These are phyloP conservation scores for Mrakia gelida DNA, from an alignment of 768 basidiomycete species.

Conservation along the genomic window DNA sequence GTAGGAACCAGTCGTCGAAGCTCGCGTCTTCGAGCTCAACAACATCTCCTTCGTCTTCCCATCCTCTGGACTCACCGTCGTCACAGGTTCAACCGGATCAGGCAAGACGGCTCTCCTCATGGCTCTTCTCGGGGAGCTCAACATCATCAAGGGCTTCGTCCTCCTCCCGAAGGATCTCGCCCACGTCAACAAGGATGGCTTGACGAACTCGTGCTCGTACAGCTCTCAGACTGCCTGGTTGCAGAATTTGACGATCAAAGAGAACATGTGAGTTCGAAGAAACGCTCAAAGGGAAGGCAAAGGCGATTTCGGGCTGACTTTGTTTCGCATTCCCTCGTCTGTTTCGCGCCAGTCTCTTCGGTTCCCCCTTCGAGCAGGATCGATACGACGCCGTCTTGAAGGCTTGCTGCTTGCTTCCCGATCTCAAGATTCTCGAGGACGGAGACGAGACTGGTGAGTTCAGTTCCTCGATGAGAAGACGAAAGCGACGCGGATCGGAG, in stretches of 20 bases:
- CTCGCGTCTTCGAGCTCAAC: slow-evolving; percentile 59
- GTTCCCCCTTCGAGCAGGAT: slow-evolving; percentile 20
- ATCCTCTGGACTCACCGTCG: slow-evolving; percentile 61
- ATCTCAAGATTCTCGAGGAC: slow-evolving; percentile 30
- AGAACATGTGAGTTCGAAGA: slow-evolving; percentile 57
- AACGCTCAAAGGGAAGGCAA: too few relatives aligned
- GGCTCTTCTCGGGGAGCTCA: slow-evolving; percentile 68
- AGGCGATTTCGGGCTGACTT: too few relatives aligned
- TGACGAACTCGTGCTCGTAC: slow-evolving; percentile 58
- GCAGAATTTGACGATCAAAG: slow-evolving; percentile 45
- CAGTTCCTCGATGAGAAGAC: not conserved
- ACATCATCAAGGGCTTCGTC: slow-evolving; percentile 53
- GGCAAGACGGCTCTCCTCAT: slow-evolving; percentile 64
- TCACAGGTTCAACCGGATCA: slow-evolving; percentile 70
- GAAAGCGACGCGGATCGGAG: not conserved
- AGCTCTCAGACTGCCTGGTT: slow-evolving; percentile 59
- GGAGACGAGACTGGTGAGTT: slow-evolving; percentile 36
- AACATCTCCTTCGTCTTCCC: slow-evolving; percentile 70
- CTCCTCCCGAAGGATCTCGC: slow-evolving; percentile 64
- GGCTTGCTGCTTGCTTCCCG: slow-evolving; percentile 26
- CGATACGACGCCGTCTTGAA: slow-evolving; percentile 26
- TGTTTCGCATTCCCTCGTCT: not conserved
- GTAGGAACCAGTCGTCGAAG: not conserved
- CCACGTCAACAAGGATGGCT: slow-evolving; percentile 44
- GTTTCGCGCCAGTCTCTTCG: slow-evolving; percentile 26